Evolutionary conservation across 306 rosid genomes (phyloP).

Genomic region (Quercus alba): DNA sequence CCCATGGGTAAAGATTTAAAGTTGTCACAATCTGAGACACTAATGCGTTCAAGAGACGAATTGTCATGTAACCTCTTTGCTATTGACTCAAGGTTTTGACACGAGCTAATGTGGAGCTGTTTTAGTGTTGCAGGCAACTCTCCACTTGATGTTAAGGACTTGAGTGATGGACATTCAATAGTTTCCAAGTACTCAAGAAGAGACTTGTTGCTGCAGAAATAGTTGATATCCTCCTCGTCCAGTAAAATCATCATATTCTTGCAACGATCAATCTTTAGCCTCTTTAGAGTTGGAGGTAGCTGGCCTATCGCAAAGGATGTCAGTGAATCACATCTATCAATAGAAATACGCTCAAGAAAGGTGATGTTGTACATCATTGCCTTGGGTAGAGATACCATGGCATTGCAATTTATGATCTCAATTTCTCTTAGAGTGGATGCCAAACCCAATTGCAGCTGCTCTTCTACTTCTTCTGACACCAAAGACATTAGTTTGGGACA

Average conservation of each 20-base stretch:
- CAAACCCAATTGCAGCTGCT: neutral
- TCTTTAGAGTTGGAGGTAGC: conserved; percentile 5
- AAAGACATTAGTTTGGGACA: neutral
- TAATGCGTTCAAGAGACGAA: conserved; percentile 8
- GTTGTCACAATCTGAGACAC: conserved; percentile 11
- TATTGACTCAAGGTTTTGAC: conserved; percentile 3
- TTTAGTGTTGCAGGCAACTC: conserved; percentile 11
- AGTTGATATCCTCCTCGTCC: neutral
- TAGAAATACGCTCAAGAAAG: neutral
- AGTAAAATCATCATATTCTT: neutral
- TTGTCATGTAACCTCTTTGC: neutral
- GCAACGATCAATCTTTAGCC: neutral
- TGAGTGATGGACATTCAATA: neutral
- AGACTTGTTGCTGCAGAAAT: neutral
- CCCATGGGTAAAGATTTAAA: conserved; percentile 12
- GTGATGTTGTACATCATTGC: neutral
- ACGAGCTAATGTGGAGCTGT: neutral
- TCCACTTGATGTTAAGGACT: conserved; percentile 8
- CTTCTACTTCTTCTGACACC: neutral
- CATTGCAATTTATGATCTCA: neutral
- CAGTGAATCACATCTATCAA: conserved; percentile 4
- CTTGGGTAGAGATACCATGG: neutral
- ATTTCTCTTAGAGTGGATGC: neutral
- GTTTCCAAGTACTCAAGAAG: neutral
- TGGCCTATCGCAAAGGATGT: neutral